phyloP scores from a whole-genome alignment of 257 asterid genomes.

The Parsonsia alboflavescens region DNA sequence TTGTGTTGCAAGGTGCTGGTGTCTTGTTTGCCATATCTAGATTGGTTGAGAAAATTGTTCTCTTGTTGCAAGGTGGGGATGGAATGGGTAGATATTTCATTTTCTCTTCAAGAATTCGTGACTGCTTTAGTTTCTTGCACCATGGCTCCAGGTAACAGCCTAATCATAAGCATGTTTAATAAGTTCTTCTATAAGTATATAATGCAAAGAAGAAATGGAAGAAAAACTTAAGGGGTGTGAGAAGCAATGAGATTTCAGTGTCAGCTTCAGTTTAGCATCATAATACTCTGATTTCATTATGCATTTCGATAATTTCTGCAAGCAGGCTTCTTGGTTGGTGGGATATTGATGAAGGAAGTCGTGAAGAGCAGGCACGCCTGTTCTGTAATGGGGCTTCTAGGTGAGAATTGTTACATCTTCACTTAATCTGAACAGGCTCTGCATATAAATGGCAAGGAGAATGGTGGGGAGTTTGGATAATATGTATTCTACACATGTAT shows the following conservation, averaged over 20 bases:
- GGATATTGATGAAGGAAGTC: conserved; percentile 94
- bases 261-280: neutral
- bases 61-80: conserved; percentile 63
- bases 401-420: conserved; percentile 36
- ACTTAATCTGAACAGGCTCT: neutral
- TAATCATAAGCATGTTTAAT: neutral
- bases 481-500: neutral
- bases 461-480: neutral
- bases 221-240: neutral
- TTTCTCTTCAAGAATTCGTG: conserved; percentile 59
- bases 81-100: conserved; percentile 52
- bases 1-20: conserved; percentile 79
- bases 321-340: conserved; percentile 98
- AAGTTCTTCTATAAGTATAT: neutral
- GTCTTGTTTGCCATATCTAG: conserved; percentile 61
- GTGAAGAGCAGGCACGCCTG: conserved; percentile 90
- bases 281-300: conserved; percentile 3
- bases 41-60: conserved; percentile 64
- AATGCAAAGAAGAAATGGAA: neutral
- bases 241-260: neutral
- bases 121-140: conserved; percentile 75
- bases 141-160: conserved; percentile 83
- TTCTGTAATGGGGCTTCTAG: conserved; percentile 64
- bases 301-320: conserved; percentile 15
- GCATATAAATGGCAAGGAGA: conserved; percentile 2